These are phyloP conservation scores for Pythium sukuiense DNA, from an alignment of 352 stramenopile genomes.

Conservation along the genomic window DNA sequence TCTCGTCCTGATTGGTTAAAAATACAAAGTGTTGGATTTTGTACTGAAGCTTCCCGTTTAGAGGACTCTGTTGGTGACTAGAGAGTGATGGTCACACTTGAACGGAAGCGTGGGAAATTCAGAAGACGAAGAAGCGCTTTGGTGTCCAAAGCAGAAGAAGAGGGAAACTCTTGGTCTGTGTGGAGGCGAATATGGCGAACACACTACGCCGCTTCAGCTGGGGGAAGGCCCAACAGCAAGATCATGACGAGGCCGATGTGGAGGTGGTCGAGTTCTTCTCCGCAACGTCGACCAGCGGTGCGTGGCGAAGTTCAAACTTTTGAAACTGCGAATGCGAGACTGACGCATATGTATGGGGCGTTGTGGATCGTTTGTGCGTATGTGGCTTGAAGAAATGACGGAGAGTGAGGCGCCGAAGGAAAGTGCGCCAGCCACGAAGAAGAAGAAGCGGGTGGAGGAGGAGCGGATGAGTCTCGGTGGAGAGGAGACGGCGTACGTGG, in stretches of 20 bases:
- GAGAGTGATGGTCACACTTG: constrained; percentile 36
- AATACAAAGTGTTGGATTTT: not conserved
- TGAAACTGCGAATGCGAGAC: constrained; percentile 7
- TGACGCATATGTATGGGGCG: not conserved
- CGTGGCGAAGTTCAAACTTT: constrained; percentile 16
- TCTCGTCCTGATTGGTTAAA: constrained; percentile 13
- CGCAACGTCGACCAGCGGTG: constrained; percentile 14
- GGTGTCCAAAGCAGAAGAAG: not conserved
- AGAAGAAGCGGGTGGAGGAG: constrained; percentile 15
- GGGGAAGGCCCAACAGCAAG: constrained; percentile 3
- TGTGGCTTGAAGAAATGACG: constrained; percentile 9
- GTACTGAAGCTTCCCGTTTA: constrained; percentile 26
- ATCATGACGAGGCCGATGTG: constrained; percentile 16
- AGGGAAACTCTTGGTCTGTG: not conserved
- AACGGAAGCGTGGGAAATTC: constrained; percentile 10
- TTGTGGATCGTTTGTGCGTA: not conserved
- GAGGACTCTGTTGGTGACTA: not conserved
- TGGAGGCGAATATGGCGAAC: constrained; percentile 3
- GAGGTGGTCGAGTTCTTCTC: constrained; percentile 32
- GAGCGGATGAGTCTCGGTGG: not conserved
- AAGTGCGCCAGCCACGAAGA: constrained; percentile 7
- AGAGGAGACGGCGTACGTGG: constrained; percentile 12
- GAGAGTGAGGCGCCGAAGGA: constrained; percentile 9
- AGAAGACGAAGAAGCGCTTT: not conserved
- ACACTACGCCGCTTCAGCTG: constrained; percentile 23